A percentile compares a stretch with the other conserved stretches of the same genome.
These are phyloP conservation scores for Lichtheimia ornata DNA, from an alignment of 371 early-diverging fungal species.

Conservation along the genomic window DNA sequence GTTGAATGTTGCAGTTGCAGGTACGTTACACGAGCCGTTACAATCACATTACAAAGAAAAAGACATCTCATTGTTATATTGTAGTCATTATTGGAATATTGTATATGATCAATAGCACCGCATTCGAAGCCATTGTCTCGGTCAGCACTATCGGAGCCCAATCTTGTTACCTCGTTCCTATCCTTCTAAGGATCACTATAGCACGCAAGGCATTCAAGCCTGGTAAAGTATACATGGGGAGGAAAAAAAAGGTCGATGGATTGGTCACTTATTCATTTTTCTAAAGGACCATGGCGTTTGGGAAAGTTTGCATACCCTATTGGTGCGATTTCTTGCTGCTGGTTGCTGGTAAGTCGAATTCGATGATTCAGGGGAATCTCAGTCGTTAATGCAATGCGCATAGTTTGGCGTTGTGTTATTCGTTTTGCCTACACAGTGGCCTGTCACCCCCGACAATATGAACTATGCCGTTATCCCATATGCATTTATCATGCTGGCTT, in stretches of 20 bases:
- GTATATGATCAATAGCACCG: not conserved
- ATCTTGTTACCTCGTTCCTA: conserved; percentile 56
- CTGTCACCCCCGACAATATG: conserved; percentile 42
- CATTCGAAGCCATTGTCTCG: not conserved
- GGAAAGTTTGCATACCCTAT: conserved; percentile 4
- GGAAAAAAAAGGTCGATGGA: conserved; percentile 18
- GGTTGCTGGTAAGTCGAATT: no score
- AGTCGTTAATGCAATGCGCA: conserved; percentile 23
- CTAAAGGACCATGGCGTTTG: conserved; percentile 23
- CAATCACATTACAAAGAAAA: not conserved
- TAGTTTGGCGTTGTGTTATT: conserved; percentile 44
- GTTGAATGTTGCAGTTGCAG: conserved; percentile 48
- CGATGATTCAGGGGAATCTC: not conserved
- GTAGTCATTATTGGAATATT: not conserved
- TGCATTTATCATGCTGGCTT: conserved; percentile 20
- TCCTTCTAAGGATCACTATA: conserved; percentile 20
- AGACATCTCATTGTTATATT: not conserved
- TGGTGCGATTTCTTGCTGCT: no score
- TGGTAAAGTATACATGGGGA: conserved; percentile 24
- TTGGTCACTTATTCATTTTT: conserved; percentile 23
- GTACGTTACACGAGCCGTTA: conserved; percentile 19
- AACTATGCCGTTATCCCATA: conserved; percentile 58
- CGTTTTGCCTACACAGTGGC: conserved; percentile 41
- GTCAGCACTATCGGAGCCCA: conserved; percentile 56
- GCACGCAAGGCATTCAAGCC: conserved; percentile 16